Percentiles rank a stretch among this genome's conserved stretches.
These are phyloP conservation scores for Pseudogymnoascus sp. DNA, from an alignment of 2,329 filamentous ascomycete genomes.

Conservation along the genomic window DNA sequence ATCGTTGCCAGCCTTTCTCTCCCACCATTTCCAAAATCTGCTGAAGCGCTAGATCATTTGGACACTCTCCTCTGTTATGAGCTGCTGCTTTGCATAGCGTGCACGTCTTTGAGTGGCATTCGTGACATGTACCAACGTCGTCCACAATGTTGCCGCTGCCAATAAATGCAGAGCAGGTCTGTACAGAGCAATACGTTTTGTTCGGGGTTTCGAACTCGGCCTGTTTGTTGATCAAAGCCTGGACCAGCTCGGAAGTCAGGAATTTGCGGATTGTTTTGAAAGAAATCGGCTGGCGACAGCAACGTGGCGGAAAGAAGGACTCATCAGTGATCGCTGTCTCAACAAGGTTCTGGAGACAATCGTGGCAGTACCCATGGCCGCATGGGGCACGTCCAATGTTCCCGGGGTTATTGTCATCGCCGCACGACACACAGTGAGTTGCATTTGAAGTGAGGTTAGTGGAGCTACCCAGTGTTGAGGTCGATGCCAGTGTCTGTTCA, in stretches of 20 bases:
- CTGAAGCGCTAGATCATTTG: constrained; percentile 33
- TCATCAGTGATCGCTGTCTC: constrained; percentile 38
- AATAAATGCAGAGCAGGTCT: constrained; percentile 41
- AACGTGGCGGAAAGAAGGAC: constrained; percentile 45
- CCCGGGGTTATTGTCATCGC: constrained; percentile 10
- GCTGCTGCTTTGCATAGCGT: constrained; percentile 38
- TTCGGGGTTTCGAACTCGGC: constrained; percentile 40
- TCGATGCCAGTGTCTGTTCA: constrained; percentile 9
- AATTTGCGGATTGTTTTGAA: constrained; percentile 28
- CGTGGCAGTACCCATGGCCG: constrained; percentile 42
- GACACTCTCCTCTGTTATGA: constrained; percentile 41
- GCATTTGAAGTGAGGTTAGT: neutral
- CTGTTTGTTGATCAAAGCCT: constrained; percentile 35
- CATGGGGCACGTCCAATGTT: constrained; percentile 27
- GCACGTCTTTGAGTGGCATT: constrained; percentile 40
- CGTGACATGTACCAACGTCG: constrained; percentile 33
- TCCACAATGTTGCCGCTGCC: constrained; percentile 23
- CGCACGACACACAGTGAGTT: constrained; percentile 14
- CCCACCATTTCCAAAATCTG: constrained; percentile 34
- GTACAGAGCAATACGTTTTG: constrained; percentile 41
- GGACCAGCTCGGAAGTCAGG: constrained; percentile 30
- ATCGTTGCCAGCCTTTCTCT: constrained; percentile 43
- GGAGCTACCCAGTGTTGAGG: neutral
- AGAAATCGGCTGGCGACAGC: constrained; percentile 38
- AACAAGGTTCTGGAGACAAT: constrained; percentile 41